phyloP scores from a whole-genome alignment of 345 rosid genomes.

The Cochlearia excelsa region DNA sequence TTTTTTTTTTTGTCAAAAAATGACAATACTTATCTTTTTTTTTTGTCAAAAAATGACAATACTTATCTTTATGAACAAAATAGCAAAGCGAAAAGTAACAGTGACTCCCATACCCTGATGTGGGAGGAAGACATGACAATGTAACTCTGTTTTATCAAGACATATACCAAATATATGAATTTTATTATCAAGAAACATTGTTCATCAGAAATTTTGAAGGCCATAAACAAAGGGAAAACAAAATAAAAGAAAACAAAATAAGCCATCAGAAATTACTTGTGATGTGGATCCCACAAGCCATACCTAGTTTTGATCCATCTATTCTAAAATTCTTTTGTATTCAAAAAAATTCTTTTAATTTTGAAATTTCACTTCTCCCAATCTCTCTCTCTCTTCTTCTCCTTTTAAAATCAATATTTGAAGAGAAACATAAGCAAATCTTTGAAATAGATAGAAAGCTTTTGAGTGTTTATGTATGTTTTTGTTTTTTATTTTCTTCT shows the following conservation, averaged over 20 bases:
- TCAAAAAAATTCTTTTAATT: background rate
- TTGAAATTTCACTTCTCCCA: slow-evolving; percentile 31
- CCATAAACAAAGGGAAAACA: slow-evolving; percentile 14
- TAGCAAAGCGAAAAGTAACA: slow-evolving; percentile 34
- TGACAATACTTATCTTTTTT: background rate
- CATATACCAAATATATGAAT: slow-evolving; percentile 19
- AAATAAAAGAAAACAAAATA: background rate
- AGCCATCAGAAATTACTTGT: slow-evolving; percentile 20
- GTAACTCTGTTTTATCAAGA: background rate
- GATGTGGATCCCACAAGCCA: slow-evolving; percentile 54
- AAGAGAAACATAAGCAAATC: slow-evolving; percentile 17
- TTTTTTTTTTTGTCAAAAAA: background rate
- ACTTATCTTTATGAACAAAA: background rate
- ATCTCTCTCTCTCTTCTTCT: slow-evolving; percentile 23
- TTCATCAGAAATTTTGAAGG: slow-evolving; percentile 29
- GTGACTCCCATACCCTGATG: slow-evolving; percentile 33
- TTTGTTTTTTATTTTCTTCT: slow-evolving; percentile 9
- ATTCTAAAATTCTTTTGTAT: slow-evolving; percentile 39
- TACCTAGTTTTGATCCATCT: slow-evolving; percentile 47
- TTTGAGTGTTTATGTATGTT: too few species aligned
- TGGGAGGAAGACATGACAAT: slow-evolving; percentile 33
- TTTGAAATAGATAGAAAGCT: slow-evolving; percentile 10
- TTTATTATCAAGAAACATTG: slow-evolving; percentile 28
- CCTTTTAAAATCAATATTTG: slow-evolving; percentile 7
- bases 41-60: background rate